Conservation (phyloP, 1,284 basidiomycete genomes). For the Ceratobasidium sp. region DNA sequence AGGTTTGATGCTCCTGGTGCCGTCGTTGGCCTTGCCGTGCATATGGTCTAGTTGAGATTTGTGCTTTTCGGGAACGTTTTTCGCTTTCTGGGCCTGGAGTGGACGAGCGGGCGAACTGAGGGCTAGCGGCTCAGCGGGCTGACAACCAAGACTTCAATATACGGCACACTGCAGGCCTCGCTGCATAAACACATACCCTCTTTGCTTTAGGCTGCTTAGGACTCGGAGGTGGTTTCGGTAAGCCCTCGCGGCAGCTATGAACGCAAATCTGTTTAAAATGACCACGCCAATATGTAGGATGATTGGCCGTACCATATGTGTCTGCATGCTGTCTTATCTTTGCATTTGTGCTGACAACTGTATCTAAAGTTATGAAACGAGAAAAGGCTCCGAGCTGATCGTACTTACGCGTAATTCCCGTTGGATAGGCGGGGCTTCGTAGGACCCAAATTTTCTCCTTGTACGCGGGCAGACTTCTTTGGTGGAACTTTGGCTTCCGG, state of each 20-base stretch:
- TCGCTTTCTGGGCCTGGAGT: neutral
- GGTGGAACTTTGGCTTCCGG: slow-evolving; percentile 26
- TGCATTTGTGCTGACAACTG: slow-evolving; percentile 85
- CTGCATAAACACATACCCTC: slow-evolving; percentile 15
- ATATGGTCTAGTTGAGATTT: slow-evolving; percentile 15
- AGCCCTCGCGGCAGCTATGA: slow-evolving; percentile 76
- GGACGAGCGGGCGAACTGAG: slow-evolving; percentile 13
- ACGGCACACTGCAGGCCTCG: no score
- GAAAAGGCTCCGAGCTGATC: no score
- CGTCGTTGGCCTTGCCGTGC: slow-evolving; percentile 9
- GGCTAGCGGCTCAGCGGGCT: neutral
- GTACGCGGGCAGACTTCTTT: slow-evolving; percentile 1
- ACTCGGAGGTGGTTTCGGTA: slow-evolving; percentile 62
- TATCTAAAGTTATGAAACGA: neutral
- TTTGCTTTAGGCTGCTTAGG: slow-evolving; percentile 22
- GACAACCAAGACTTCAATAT: neutral
- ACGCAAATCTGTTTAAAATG: neutral
- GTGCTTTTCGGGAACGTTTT: slow-evolving; percentile 9
- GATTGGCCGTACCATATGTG: slow-evolving; percentile 72
- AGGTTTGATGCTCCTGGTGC: slow-evolving; percentile 15
- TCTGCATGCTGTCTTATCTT: slow-evolving; percentile 76
- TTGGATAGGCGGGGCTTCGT: slow-evolving; percentile 57
- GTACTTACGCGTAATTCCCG: slow-evolving; percentile 68
- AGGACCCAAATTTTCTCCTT: neutral
- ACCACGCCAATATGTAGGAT: slow-evolving; percentile 33